These are phyloP conservation scores for Ganoderma leucocontextum DNA, from an alignment of 1,284 basidiomycete genomes.

Conservation along the genomic window DNA sequence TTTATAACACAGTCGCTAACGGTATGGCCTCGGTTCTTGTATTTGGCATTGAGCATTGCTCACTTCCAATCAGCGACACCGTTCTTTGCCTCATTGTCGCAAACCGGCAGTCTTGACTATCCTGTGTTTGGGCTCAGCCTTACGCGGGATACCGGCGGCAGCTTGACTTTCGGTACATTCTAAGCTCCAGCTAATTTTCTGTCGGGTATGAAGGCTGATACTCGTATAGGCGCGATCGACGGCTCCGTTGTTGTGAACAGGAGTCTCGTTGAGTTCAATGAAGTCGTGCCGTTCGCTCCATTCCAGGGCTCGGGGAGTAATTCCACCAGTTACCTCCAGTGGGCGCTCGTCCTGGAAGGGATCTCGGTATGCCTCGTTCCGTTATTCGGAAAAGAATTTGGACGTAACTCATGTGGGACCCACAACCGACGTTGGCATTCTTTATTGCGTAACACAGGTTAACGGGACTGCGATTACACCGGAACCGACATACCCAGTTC, in stretches of 20 bases:
- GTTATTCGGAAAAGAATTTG: constrained; percentile 1
- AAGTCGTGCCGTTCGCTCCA: constrained; percentile 77
- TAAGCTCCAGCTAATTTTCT: background rate
- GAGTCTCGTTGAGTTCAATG: constrained; percentile 72
- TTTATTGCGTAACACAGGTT: constrained; percentile 51
- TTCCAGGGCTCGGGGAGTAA: constrained; percentile 58
- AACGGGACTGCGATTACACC: constrained; percentile 66
- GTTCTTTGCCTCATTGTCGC: constrained; percentile 67
- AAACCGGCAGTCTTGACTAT: constrained; percentile 71
- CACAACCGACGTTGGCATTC: constrained; percentile 13
- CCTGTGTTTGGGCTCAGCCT: constrained; percentile 77
- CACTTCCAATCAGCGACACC: constrained; percentile 58
- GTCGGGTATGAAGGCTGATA: background rate
- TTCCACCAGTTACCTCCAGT: constrained; percentile 80
- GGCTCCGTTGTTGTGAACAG: constrained; percentile 67
- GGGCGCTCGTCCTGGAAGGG: constrained; percentile 73
- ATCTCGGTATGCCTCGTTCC: constrained; percentile 57
- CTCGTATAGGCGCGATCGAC: constrained; percentile 70
- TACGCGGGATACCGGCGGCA: constrained; percentile 64
- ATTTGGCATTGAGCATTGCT: background rate
- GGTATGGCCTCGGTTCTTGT: constrained; percentile 50
- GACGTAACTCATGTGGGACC: constrained; percentile 10
- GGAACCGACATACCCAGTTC: constrained; percentile 71
- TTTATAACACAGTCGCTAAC: constrained; percentile 55
- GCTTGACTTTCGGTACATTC: constrained; percentile 65